These are phyloP conservation scores for Chenopodium suecicum DNA, from an alignment of 148 eudicot species.

Conservation along the genomic window DNA sequence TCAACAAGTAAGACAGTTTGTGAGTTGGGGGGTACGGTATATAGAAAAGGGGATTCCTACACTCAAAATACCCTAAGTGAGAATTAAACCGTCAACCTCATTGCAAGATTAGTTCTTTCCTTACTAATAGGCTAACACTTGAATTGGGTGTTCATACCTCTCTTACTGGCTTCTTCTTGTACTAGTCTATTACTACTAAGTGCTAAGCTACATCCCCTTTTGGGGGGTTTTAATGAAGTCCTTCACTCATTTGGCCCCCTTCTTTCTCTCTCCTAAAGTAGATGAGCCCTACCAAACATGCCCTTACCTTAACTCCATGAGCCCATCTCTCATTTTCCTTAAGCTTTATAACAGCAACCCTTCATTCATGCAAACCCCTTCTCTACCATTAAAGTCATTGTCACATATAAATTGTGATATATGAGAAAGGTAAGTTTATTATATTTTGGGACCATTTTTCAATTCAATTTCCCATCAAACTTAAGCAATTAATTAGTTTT, in stretches of 20 bases:
- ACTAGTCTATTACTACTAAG: too few relatives aligned
- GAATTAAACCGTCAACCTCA: too few relatives aligned
- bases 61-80: too few relatives aligned
- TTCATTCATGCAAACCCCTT: conserved; percentile 58
- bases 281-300: conserved; percentile 30
- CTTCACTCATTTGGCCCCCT: neutral
- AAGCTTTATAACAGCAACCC: conserved; percentile 47
- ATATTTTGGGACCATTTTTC: conserved; percentile 17
- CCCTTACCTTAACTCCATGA: conserved; percentile 36
- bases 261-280: conserved; percentile 2
- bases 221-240: conserved; percentile 17
- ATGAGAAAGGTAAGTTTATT: conserved; percentile 1
- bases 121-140: too few relatives aligned
- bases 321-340: conserved; percentile 36
- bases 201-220: too few relatives aligned
- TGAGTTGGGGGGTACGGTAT: too few relatives aligned
- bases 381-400: conserved; percentile 47
- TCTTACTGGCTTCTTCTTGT: too few relatives aligned
- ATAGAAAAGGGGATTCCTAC: too few relatives aligned
- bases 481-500: conserved; percentile 3
- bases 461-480: conserved; percentile 14
- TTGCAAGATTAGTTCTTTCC: too few relatives aligned
- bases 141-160: too few relatives aligned
- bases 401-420: conserved; percentile 27
- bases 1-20: too few relatives aligned